phyloP scores from a whole-genome alignment of 495 filamentous ascomycete genomes.

The Penicillium lagena region DNA sequence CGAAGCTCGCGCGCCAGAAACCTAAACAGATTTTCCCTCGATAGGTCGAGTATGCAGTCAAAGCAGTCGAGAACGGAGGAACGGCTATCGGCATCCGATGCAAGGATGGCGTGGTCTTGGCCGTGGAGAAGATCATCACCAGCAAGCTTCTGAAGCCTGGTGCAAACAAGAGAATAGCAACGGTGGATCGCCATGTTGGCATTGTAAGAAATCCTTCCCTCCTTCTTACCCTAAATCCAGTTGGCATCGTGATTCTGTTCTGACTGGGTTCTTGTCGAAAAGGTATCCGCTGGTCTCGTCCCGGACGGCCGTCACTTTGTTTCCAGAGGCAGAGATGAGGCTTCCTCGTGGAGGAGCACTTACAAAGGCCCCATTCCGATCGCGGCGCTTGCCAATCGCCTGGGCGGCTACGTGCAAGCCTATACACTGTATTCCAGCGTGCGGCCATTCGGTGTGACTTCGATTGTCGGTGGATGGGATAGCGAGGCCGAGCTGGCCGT shows the following conservation, averaged over 20 bases:
- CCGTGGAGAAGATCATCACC: conserved; percentile 91
- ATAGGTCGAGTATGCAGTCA: conserved; percentile 93
- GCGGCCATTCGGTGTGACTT: conserved; percentile 91
- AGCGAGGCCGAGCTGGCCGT: conserved; percentile 69
- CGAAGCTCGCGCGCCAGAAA: no score
- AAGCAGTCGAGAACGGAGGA: conserved; percentile 97
- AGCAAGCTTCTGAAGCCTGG: conserved; percentile 91
- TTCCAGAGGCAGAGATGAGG: conserved; percentile 89
- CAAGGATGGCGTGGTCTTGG: conserved; percentile 94
- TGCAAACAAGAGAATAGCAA: conserved; percentile 94
- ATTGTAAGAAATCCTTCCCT: conserved; percentile 55
- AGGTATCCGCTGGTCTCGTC: conserved; percentile 91
- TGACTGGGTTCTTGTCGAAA: neutral
- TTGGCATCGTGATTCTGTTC: neutral
- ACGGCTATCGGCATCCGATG: conserved; percentile 95
- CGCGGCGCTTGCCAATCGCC: conserved; percentile 76
- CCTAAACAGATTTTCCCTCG: neutral
- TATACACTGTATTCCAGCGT: conserved; percentile 97
- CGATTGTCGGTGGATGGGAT: conserved; percentile 93
- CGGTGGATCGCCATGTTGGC: conserved; percentile 87
- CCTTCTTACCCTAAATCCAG: neutral
- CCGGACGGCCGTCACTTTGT: conserved; percentile 95
- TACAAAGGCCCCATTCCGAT: conserved; percentile 91
- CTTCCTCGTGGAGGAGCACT: conserved; percentile 73
- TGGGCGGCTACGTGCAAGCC: conserved; percentile 92